phyloP scores from a whole-genome alignment of 192 early-diverging fungal species.

The Physocladia obscura region DNA sequence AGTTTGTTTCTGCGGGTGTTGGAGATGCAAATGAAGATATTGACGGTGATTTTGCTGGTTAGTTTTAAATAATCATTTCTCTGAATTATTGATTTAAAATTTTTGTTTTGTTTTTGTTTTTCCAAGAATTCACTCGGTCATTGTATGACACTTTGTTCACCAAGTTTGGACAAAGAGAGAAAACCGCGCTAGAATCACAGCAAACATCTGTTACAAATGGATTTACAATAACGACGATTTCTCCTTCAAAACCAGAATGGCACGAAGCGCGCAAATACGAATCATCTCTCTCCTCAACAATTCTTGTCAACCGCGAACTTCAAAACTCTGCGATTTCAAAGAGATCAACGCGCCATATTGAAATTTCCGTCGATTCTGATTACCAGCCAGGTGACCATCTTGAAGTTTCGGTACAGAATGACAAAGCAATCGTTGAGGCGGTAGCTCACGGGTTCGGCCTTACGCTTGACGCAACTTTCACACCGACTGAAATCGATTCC shows the following conservation, averaged over 20 bases:
- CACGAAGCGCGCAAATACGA: not conserved
- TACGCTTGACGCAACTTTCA: constrained; percentile 53
- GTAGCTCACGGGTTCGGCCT: constrained; percentile 45
- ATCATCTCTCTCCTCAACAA: constrained; percentile 23
- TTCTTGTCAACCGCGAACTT: constrained; percentile 41
- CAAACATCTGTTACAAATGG: not conserved
- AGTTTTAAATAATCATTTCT: not conserved
- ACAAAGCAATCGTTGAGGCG: constrained; percentile 32
- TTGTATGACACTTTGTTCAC: not conserved
- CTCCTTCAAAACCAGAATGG: not conserved
- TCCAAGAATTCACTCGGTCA: not conserved
- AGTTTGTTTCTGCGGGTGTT: constrained; percentile 40
- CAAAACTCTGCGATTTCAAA: constrained; percentile 37
- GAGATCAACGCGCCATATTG: constrained; percentile 49
- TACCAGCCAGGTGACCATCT: constrained; percentile 56
- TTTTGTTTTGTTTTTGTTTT: not conserved
- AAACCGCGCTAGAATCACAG: not conserved
- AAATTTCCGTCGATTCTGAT: constrained; percentile 22
- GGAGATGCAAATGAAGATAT: constrained; percentile 50
- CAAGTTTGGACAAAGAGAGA: not conserved
- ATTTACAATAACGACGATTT: not conserved
- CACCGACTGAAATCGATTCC: constrained; percentile 36
- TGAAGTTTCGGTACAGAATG: constrained; percentile 52
- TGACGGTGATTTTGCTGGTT: constrained; percentile 21
- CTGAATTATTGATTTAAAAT: not conserved